Evolutionary conservation across 2,329 filamentous ascomycete genomes (phyloP).

Genomic region (Atkinsonella hypoxylon): DNA sequence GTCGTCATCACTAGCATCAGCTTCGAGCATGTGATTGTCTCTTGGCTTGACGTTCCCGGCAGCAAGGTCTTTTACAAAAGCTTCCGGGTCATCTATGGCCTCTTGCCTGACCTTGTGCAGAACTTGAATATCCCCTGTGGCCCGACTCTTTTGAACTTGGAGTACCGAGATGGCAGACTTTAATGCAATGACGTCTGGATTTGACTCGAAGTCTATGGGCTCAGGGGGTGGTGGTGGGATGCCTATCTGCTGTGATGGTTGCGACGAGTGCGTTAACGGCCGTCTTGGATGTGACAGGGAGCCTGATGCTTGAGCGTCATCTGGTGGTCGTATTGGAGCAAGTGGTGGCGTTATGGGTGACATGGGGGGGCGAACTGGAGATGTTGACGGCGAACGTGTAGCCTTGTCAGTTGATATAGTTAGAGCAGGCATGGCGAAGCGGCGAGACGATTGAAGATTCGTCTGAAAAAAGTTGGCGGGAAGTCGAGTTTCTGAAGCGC

Average conservation of each 20-base stretch:
- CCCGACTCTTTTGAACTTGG: slow-evolving; percentile 73
- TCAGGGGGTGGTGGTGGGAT: slow-evolving; percentile 36
- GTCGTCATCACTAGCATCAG: slow-evolving; percentile 19
- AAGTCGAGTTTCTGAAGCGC: too few species aligned
- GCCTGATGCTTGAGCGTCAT: slow-evolving; percentile 8
- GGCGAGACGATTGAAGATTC: too few species aligned
- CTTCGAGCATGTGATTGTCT: slow-evolving; percentile 9
- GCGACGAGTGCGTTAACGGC: slow-evolving; percentile 31
- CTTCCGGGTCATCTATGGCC: slow-evolving; percentile 58
- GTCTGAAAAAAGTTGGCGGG: too few species aligned
- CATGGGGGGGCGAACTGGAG: slow-evolving; percentile 37
- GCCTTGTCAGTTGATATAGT: slow-evolving; percentile 19
- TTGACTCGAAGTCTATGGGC: slow-evolving; percentile 48
- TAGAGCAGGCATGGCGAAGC: slow-evolving; percentile 18
- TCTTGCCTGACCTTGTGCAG: slow-evolving; percentile 59
- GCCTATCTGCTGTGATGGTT: slow-evolving; percentile 25
- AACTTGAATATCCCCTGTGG: slow-evolving; percentile 59
- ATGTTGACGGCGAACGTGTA: slow-evolving; percentile 24
- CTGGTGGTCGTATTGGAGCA: slow-evolving; percentile 22
- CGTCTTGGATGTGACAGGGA: slow-evolving; percentile 18
- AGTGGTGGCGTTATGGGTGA: slow-evolving; percentile 44
- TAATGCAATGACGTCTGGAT: slow-evolving; percentile 79
- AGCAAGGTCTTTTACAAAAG: slow-evolving; percentile 57
- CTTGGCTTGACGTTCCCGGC: slow-evolving; percentile 43
- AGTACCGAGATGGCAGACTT: slow-evolving; percentile 76